Percentiles rank a stretch among this genome's conserved stretches.
These are phyloP conservation scores for Camelina hispida DNA, from an alignment of 345 rosid genomes.

Conservation along the genomic window DNA sequence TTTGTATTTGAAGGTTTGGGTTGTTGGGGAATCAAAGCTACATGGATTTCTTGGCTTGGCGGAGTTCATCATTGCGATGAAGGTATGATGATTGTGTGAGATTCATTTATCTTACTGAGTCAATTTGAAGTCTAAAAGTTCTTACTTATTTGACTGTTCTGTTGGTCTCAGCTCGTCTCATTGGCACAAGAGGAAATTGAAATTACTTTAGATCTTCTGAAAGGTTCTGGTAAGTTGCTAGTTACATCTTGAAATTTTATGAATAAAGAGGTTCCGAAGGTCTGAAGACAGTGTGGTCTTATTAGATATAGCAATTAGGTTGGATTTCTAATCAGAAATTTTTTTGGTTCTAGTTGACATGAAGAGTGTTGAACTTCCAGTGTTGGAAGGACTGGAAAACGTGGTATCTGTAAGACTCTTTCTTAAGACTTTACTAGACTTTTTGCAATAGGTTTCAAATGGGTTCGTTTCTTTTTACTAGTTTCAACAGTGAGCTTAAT, in stretches of 20 bases:
- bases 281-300: not conserved
- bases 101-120: not conserved
- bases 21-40: conserved; percentile 76
- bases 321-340: conserved; percentile 2
- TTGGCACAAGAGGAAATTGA: conserved; percentile 90
- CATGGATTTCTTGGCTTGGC: conserved; percentile 79
- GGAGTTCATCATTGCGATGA: conserved; percentile 80
- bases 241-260: not conserved
- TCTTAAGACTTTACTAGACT: not conserved
- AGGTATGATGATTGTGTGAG: conserved; percentile 51
- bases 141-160: conserved; percentile 1
- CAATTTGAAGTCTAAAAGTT: not conserved
- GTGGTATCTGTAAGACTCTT: conserved; percentile 30
- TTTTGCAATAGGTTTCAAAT: no score
- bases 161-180: conserved; percentile 62
- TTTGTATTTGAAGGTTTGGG: conserved; percentile 70
- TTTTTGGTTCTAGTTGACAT: conserved; percentile 45
- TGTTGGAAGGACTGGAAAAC: conserved; percentile 63
- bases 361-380: conserved; percentile 61
- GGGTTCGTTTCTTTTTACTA: no score
- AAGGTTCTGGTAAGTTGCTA: conserved; percentile 52
- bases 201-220: no score
- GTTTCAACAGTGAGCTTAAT: no score
- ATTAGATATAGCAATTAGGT: not conserved
- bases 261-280: not conserved